phyloP scores from a whole-genome alignment of 1,284 basidiomycete genomes.

The Puccinia horiana region DNA sequence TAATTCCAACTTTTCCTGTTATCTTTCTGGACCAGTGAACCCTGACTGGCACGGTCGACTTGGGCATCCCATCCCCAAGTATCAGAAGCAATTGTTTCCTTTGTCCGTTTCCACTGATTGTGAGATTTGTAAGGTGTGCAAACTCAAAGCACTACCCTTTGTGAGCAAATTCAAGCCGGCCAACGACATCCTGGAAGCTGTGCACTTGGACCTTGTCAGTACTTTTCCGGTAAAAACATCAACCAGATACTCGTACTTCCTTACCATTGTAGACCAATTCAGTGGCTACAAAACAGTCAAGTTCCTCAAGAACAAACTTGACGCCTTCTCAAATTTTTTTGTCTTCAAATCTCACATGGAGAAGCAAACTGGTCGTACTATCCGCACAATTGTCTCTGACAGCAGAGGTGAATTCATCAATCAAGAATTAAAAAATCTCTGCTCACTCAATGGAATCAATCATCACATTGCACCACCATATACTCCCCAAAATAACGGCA shows the following conservation, averaged over 20 bases:
- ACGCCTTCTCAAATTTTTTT: background rate
- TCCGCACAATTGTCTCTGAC: background rate
- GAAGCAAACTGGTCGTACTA: background rate
- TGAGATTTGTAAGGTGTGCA: background rate
- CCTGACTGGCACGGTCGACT: background rate
- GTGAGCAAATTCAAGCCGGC: too few species aligned
- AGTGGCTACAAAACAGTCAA: background rate
- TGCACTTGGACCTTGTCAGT: constrained; percentile 4
- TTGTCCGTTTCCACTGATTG: background rate
- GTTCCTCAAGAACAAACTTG: background rate
- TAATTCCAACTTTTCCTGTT: background rate
- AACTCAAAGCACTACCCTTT: background rate
- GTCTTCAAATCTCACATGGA: background rate
- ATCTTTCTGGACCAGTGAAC: background rate
- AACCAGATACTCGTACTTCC: background rate
- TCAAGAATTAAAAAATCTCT: too few species aligned
- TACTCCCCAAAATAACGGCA: background rate
- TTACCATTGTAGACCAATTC: background rate
- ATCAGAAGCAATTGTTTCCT: background rate
- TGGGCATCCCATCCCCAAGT: background rate
- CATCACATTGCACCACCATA: background rate
- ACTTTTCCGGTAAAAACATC: background rate
- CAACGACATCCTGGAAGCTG: background rate
- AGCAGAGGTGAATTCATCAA: background rate
- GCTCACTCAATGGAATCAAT: background rate